Conservation (phyloP, 2,329 filamentous ascomycete genomes). For the Botrytis squamosa region DNA sequence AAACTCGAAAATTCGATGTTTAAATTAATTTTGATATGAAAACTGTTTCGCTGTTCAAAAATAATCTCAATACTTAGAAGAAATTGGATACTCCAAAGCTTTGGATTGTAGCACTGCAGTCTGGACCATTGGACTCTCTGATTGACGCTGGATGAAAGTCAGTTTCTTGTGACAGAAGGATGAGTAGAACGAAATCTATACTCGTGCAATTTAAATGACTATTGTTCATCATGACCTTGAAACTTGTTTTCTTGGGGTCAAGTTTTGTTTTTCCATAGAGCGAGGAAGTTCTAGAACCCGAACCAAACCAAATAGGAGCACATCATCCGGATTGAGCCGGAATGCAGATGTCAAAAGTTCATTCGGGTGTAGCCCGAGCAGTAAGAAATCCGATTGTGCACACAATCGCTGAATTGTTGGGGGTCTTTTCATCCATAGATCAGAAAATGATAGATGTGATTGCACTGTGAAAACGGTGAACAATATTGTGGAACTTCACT, state of each 20-base stretch:
- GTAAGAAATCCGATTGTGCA: not conserved
- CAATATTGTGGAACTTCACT: not conserved
- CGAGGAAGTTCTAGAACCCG: not conserved
- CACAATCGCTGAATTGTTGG: not conserved
- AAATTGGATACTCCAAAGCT: not conserved
- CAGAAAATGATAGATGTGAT: conserved; percentile 2
- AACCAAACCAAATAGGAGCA: not conserved
- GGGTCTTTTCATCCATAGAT: not conserved
- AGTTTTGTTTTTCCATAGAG: not conserved
- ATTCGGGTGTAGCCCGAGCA: conserved; percentile 2
- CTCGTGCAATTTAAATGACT: not conserved
- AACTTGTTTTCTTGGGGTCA: not conserved
- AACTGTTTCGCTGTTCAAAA: not conserved
- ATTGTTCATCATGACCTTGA: not conserved
- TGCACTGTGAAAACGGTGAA: not conserved
- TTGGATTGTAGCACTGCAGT: not conserved
- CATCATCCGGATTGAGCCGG: not conserved
- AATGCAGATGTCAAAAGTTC: not conserved
- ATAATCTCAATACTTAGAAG: too few relatives aligned
- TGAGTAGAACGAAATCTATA: not conserved
- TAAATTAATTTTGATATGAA: not conserved
- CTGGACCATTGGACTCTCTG: not conserved
- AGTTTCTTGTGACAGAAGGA: not conserved
- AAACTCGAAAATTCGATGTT: not conserved
- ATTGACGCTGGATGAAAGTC: not conserved